Evolutionary conservation across 169 alveolate species (phyloP).

Genomic region (Plasmodium billcollinsi): DNA sequence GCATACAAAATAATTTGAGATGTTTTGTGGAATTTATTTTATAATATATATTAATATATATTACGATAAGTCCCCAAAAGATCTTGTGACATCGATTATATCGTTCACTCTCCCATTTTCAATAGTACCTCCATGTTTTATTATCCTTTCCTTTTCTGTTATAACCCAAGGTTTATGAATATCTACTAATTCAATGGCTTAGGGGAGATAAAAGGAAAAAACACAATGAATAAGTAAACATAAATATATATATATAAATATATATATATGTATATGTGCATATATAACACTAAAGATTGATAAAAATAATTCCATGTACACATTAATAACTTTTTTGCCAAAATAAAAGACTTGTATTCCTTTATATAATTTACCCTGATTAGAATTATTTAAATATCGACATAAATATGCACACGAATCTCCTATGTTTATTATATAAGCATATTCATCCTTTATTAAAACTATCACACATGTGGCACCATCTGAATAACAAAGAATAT

Average conservation of each 20-base stretch:
- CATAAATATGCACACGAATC: constrained; percentile 89
- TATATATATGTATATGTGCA: neutral
- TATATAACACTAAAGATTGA: neutral
- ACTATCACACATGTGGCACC: constrained; percentile 90
- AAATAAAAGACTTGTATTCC: neutral
- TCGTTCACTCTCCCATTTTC: constrained; percentile 97
- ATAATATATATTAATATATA: constrained; percentile 46
- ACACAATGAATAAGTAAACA: neutral
- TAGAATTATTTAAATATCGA: constrained; percentile 60
- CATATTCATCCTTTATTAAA: constrained; percentile 78
- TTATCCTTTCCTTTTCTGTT: constrained; percentile 94
- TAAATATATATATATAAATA: constrained; percentile 3
- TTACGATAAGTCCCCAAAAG: constrained; percentile 97
- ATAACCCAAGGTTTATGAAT: constrained; percentile 97
- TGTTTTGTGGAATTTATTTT: neutral
- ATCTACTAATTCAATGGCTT: constrained; percentile 93
- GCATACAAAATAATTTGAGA: neutral
- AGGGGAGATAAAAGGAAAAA: neutral
- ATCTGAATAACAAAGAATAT: constrained; percentile 73
- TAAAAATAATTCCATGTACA: constrained; percentile 2
- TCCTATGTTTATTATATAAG: constrained; percentile 86
- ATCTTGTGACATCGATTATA: constrained; percentile 94
- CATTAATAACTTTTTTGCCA: constrained; percentile 11
- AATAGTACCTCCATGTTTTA: constrained; percentile 95
- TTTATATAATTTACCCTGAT: constrained; percentile 22